Evolutionary conservation across 352 stramenopile genomes (phyloP).

Genomic region (Pythium rhizo-oryzae): DNA sequence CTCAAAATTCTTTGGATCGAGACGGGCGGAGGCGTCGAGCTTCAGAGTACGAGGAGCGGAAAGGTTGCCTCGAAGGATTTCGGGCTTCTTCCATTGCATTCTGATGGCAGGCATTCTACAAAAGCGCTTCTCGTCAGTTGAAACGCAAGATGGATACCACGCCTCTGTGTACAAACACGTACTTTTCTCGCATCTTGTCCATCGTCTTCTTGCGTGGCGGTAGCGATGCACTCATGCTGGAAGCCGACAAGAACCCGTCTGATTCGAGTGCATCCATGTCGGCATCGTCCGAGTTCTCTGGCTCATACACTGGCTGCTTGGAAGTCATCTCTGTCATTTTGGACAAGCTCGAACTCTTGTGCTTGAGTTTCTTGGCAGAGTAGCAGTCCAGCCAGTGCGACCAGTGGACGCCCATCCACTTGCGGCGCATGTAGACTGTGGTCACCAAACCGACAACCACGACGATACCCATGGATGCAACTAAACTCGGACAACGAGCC

Average conservation of each 20-base stretch:
- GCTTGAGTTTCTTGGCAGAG: slow-evolving; percentile 11
- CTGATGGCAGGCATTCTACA: slow-evolving; percentile 62
- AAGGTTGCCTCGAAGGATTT: slow-evolving; percentile 17
- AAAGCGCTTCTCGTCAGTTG: not conserved
- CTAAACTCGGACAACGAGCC: slow-evolving; percentile 24
- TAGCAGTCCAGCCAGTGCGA: slow-evolving; percentile 13
- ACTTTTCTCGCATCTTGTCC: slow-evolving; percentile 41
- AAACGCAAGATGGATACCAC: not conserved
- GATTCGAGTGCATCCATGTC: slow-evolving; percentile 23
- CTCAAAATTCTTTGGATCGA: slow-evolving; percentile 75
- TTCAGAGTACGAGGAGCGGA: slow-evolving; percentile 16
- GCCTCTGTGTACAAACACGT: not conserved
- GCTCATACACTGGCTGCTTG: not conserved
- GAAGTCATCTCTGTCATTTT: slow-evolving; percentile 19
- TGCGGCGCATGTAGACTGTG: slow-evolving; percentile 53
- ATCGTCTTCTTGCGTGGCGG: slow-evolving; percentile 14
- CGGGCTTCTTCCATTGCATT: slow-evolving; percentile 61
- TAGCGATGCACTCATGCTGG: not conserved
- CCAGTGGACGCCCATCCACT: slow-evolving; percentile 37
- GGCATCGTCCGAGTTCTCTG: slow-evolving; percentile 1
- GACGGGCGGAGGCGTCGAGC: slow-evolving; percentile 41
- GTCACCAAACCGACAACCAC: slow-evolving; percentile 51
- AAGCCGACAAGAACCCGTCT: slow-evolving; percentile 8
- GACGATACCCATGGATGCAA: slow-evolving; percentile 53
- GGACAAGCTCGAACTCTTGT: slow-evolving; percentile 12